phyloP scores from a whole-genome alignment of 73 alveolate genomes.

The Tetrahymena malaccensis region DNA sequence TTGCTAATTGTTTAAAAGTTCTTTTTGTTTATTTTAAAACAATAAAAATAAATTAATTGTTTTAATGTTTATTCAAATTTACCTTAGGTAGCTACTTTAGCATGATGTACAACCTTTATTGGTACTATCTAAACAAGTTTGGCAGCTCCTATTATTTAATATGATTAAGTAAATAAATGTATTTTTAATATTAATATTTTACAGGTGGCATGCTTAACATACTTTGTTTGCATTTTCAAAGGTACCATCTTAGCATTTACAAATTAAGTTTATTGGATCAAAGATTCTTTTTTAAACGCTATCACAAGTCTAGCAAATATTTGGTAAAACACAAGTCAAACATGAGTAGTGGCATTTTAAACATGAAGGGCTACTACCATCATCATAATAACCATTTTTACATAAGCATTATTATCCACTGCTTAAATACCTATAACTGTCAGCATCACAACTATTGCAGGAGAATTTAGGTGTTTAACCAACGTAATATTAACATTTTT shows the following conservation, averaged over 20 bases:
- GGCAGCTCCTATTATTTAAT: background rate
- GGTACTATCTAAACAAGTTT: background rate
- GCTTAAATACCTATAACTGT: background rate
- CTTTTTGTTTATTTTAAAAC: background rate
- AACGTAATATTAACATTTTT: background rate
- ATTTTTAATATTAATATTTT: background rate
- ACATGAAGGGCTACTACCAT: background rate
- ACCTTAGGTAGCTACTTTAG: background rate
- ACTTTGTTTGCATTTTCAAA: background rate
- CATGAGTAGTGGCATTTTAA: background rate
- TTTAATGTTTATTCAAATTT: background rate
- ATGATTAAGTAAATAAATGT: background rate
- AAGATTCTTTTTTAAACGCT: background rate
- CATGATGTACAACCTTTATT: background rate
- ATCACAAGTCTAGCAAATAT: background rate
- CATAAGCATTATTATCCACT: background rate
- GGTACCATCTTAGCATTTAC: background rate
- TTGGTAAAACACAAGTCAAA: background rate
- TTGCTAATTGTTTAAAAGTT: background rate
- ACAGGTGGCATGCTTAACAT: background rate
- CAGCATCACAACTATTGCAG: background rate
- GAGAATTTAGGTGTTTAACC: background rate
- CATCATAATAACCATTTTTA: background rate
- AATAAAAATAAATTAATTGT: background rate
- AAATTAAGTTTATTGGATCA: background rate